Conservation (phyloP, 306 rosid genomes). For the Fagus sylvatica region DNA sequence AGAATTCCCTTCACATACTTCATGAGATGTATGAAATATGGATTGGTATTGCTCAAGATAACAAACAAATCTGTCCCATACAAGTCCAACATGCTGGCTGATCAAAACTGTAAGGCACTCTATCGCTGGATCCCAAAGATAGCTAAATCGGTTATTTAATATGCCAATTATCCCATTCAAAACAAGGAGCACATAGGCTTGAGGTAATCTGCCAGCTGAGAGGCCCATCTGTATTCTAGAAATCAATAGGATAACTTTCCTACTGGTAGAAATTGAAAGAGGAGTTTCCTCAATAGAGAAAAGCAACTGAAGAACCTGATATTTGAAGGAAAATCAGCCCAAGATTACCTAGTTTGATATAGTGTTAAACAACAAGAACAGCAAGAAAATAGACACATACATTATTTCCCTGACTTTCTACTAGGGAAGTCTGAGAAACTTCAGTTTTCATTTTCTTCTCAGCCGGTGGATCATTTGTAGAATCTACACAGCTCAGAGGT, state of each 20-base stretch:
- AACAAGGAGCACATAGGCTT: slow-evolving; percentile 62
- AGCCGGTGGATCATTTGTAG: slow-evolving; percentile 46
- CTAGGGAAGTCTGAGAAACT: slow-evolving; percentile 32
- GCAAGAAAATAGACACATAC: slow-evolving; percentile 43
- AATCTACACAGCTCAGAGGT: slow-evolving; percentile 36
- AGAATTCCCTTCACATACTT: slow-evolving; percentile 33
- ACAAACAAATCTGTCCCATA: slow-evolving; percentile 55
- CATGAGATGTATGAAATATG: slow-evolving; percentile 36
- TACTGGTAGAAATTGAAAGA: slow-evolving; percentile 67
- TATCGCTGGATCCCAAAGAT: slow-evolving; percentile 69
- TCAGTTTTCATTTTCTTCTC: slow-evolving; percentile 58
- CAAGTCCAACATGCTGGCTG: slow-evolving; percentile 44
- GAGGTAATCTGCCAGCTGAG: slow-evolving; percentile 59
- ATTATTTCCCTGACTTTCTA: slow-evolving; percentile 35
- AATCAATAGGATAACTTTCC: slow-evolving; percentile 62
- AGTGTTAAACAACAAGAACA: slow-evolving; percentile 18
- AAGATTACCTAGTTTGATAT: slow-evolving; percentile 4
- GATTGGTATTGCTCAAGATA: slow-evolving; percentile 53
- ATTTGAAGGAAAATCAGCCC: slow-evolving; percentile 36
- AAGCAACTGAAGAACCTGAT: slow-evolving; percentile 67
- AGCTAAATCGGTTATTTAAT: slow-evolving; percentile 74
- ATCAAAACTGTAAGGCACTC: slow-evolving; percentile 80
- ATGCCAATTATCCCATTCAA: slow-evolving; percentile 71
- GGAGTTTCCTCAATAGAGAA: slow-evolving; percentile 79
- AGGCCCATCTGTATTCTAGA: slow-evolving; percentile 79